Conservation (phyloP, 169 alveolate species). For the Plasmodium coatneyi region DNA sequence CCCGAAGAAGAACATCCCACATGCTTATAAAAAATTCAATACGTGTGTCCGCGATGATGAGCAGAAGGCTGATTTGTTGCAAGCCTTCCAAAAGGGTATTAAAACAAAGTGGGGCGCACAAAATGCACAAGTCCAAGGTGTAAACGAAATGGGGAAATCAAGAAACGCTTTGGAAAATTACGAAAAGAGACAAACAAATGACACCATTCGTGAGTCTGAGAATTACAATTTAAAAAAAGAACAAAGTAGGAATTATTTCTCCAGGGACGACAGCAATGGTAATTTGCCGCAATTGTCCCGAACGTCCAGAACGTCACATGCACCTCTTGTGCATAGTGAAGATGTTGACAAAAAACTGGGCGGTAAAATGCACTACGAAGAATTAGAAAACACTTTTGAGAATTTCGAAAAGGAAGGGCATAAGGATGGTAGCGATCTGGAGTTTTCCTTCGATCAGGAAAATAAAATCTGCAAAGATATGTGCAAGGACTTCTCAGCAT, state of each 20-base stretch:
- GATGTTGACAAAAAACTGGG: neutral
- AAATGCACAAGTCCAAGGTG: neutral
- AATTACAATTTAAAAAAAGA: neutral
- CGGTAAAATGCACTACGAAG: neutral
- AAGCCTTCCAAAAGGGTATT: slow-evolving; percentile 31
- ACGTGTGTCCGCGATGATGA: slow-evolving; percentile 25
- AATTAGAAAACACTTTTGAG: slow-evolving; percentile 21
- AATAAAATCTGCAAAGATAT: neutral
- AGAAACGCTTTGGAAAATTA: neutral
- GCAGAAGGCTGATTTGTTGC: slow-evolving; percentile 22
- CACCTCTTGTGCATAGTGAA: neutral
- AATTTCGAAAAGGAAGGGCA: neutral
- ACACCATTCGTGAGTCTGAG: neutral
- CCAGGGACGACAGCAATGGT: neutral
- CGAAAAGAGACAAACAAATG: neutral
- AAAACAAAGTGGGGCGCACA: slow-evolving; percentile 5
- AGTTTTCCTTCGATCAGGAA: slow-evolving; percentile 16
- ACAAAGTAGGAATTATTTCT: neutral
- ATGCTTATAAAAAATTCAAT: slow-evolving; percentile 39
- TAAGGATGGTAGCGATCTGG: slow-evolving; percentile 3
- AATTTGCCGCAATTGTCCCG: neutral
- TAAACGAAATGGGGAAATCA: neutral
- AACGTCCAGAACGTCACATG: neutral
- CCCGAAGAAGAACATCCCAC: neutral
- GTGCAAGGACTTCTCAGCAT: slow-evolving; percentile 10